phyloP scores from a whole-genome alignment of 768 basidiomycete genomes.

The Coprinopsis sp. region DNA sequence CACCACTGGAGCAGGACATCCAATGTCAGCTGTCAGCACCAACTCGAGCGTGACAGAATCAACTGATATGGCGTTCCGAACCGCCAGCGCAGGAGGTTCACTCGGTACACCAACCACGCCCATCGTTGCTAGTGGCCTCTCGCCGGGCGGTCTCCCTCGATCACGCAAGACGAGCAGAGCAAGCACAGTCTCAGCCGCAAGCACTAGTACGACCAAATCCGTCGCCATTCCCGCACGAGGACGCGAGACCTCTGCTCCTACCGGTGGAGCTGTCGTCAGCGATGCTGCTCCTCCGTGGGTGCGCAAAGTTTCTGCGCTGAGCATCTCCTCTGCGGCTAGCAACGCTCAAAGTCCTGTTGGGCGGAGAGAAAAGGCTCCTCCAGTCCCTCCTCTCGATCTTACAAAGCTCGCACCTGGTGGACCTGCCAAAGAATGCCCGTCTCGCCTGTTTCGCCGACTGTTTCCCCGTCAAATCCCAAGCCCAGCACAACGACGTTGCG shows the following conservation, averaged over 20 bases:
- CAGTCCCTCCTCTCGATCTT: constrained; percentile 11
- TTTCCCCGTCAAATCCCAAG: too few relatives aligned
- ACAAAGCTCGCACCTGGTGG: constrained; percentile 6
- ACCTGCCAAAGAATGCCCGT: constrained; percentile 1
- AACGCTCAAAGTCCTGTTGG: constrained; percentile 16
- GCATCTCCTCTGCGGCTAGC: constrained; percentile 23
- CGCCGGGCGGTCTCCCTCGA: too few relatives aligned
- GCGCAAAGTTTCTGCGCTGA: constrained; percentile 22
- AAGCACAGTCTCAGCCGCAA: constrained; percentile 5
- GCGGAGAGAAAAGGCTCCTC: constrained; percentile 6
- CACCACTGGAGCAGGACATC: constrained; percentile 5
- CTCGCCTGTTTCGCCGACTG: constrained; percentile 6
- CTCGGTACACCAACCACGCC: constrained; percentile 1
- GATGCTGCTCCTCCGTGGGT: constrained; percentile 18
- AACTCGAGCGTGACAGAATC: constrained; percentile 14
- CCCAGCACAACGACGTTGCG: neutral
- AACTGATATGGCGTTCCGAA: constrained; percentile 14
- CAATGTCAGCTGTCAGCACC: neutral
- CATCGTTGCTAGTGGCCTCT: too few relatives aligned
- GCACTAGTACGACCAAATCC: constrained; percentile 12
- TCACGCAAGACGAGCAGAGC: constrained; percentile 18
- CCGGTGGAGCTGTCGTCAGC: constrained; percentile 6
- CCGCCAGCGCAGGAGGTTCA: neutral
- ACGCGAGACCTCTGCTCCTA: constrained; percentile 17
- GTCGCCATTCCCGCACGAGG: constrained; percentile 12